Evolutionary conservation across 176 grass and related monocot species (phyloP).

Genomic region (Zoysia pacifica): DNA sequence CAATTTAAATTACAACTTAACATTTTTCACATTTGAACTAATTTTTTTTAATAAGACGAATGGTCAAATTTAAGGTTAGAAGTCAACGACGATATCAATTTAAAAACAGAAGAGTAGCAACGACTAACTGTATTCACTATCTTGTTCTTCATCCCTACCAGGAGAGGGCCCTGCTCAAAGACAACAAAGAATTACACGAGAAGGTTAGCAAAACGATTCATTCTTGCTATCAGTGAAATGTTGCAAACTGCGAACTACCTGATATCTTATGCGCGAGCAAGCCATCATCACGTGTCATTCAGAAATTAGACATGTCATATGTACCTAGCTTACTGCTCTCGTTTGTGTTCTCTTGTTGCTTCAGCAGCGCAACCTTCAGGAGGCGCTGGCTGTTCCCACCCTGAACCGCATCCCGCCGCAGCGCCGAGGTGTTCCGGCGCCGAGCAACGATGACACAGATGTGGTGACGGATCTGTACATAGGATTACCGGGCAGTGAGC

Average conservation of each 20-base stretch:
- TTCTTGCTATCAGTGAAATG: background rate
- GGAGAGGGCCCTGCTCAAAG: slow-evolving; percentile 51
- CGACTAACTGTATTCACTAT: background rate
- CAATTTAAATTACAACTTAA: no score
- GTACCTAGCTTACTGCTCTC: background rate
- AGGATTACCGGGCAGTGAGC: slow-evolving; percentile 50
- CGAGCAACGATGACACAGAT: slow-evolving; percentile 15
- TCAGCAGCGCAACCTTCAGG: slow-evolving; percentile 37
- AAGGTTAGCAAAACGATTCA: slow-evolving; percentile 40
- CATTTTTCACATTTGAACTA: no score
- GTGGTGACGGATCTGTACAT: slow-evolving; percentile 75
- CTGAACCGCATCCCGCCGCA: background rate
- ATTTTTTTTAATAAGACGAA: no score
- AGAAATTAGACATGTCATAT: background rate
- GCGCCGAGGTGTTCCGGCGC: background rate
- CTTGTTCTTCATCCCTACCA: slow-evolving; percentile 11
- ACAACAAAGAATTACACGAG: slow-evolving; percentile 46
- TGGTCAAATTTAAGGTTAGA: no score
- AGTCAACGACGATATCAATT: no score
- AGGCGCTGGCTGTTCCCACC: background rate
- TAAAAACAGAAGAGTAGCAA: no score
- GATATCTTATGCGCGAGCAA: slow-evolving; percentile 27
- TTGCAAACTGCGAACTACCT: background rate
- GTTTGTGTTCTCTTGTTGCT: background rate
- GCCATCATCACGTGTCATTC: background rate